Percentiles rank a stretch among this genome's conserved stretches.
phyloP scores from a whole-genome alignment of 805 yeast species.

The Diddensiella santjacobensis region DNA sequence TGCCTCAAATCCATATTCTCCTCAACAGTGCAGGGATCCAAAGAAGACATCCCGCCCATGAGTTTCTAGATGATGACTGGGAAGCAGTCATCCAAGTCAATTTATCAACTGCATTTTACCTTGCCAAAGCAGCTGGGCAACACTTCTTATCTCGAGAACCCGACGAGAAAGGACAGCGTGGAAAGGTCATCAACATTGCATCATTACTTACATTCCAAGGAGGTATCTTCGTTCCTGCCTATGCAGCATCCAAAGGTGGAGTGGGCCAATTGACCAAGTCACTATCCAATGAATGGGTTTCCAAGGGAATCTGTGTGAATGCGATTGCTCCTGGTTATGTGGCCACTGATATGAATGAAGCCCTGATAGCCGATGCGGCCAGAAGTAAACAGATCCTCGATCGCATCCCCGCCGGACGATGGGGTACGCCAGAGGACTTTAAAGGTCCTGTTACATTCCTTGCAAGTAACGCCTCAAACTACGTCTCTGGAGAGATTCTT shows the following conservation, averaged over 20 bases:
- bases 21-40: constrained; percentile 44
- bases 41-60: constrained; percentile 33
- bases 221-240: constrained; percentile 38
- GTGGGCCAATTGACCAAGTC: constrained; percentile 38
- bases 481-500: constrained; percentile 49
- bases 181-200: constrained; percentile 43
- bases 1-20: constrained; percentile 39
- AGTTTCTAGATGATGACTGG: constrained; percentile 39
- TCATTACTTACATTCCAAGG: constrained; percentile 43
- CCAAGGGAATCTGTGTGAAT: constrained; percentile 44
- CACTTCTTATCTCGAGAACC: constrained; percentile 33
- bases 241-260: constrained; percentile 43
- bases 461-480: constrained; percentile 49
- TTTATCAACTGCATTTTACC: constrained; percentile 36
- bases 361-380: constrained; percentile 29
- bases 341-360: constrained; percentile 43
- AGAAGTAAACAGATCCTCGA: constrained; percentile 31
- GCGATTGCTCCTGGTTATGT: constrained; percentile 51
- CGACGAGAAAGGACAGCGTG: constrained; percentile 25
- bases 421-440: constrained; percentile 49
- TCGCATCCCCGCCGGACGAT: constrained; percentile 46
- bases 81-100: constrained; percentile 41
- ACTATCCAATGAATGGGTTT: constrained; percentile 44
- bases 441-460: constrained; percentile 44
- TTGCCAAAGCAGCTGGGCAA: constrained; percentile 38